Base-by-base conservation (phyloP, 805 yeast genomes). In the Ogataea thermomethanolica region DNA sequence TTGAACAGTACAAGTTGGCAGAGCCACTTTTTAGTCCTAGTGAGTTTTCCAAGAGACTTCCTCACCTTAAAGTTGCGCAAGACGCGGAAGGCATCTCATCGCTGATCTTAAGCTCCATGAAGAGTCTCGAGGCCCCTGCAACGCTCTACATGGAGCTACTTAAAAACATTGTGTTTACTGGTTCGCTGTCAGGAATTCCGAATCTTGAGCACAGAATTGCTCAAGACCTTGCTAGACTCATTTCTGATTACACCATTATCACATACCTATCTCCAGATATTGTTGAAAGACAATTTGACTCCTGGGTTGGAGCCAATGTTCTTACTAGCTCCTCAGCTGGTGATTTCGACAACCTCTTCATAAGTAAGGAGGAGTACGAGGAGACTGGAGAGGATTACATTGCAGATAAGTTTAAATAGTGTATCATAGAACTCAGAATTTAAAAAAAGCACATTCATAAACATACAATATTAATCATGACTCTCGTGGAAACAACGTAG, bases 271-370 rank as follows among this genome's bases (percentile, higher is more conserved):
- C 72, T 25, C 68, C 66, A 9, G 68, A 62, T 39, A 50, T 66
- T 6, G 57, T 63, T 53, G 88, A 82, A 45, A 70, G 81, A 46
- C 76, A 70, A 46, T 74, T 69, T 48, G 76, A 81, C 35, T 68
- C 74, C 17, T 81, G 89, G 89, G 63, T 80, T 23, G 89, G 89
- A n/a, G 87, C 88, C 1, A 74, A 81, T 41, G 79, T 79, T 46
- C 69, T 82, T 49, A 79, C 84, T 10, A 50, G 58, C 29, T 51
- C 54, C 2, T 71, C 75, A 31, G 71, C 78, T 69, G 76, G 81
- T 35, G 70, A 69, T 33, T 70, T 69, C 44, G 80, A 78, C 42
- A 79, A 71, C 39, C 67, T 75, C 66, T 81, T 81, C 64, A 66
- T 81, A 25, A 70, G 81, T 29, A 79, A 74, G 54, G 72, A 74